Conservation (phyloP, 805 yeast genomes). For the Scheffersomyces amazonensis region DNA sequence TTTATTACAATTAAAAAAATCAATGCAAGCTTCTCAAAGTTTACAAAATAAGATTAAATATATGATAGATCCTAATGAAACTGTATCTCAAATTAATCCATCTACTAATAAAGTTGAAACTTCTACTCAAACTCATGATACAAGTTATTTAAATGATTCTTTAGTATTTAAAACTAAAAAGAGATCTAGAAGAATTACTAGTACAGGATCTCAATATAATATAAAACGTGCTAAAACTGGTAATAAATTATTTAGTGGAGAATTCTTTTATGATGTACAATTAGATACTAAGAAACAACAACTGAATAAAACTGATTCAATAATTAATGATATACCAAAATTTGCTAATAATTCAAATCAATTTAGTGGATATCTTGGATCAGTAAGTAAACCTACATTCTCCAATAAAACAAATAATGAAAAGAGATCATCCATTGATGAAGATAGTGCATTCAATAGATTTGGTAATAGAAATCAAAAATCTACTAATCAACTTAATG, state of each 20-base stretch:
- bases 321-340: not conserved
- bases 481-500: conserved; percentile 14
- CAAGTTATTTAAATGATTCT: conserved; percentile 22
- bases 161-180: conserved; percentile 21
- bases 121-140: conserved; percentile 39
- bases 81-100: conserved; percentile 23
- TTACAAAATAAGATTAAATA: conserved; percentile 33
- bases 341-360: conserved; percentile 9
- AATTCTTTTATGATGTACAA: conserved; percentile 30
- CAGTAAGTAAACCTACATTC: conserved; percentile 30
- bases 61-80: conserved; percentile 40
- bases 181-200: conserved; percentile 1
- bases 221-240: conserved; percentile 15
- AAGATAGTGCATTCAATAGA: conserved; percentile 6
- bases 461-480: conserved; percentile 9
- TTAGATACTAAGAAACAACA: conserved; percentile 6
- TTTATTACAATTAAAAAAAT: conserved; percentile 35
- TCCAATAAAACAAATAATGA: conserved; percentile 2
- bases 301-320: conserved; percentile 3
- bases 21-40: conserved; percentile 33
- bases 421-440: conserved; percentile 2
- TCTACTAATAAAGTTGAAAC: conserved; percentile 32
- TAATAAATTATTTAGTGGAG: conserved; percentile 31
- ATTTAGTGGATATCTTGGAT: conserved; percentile 34
- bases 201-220: conserved; percentile 7